phyloP scores from a whole-genome alignment of 495 filamentous ascomycete genomes.

The Xylaria intraflava region DNA sequence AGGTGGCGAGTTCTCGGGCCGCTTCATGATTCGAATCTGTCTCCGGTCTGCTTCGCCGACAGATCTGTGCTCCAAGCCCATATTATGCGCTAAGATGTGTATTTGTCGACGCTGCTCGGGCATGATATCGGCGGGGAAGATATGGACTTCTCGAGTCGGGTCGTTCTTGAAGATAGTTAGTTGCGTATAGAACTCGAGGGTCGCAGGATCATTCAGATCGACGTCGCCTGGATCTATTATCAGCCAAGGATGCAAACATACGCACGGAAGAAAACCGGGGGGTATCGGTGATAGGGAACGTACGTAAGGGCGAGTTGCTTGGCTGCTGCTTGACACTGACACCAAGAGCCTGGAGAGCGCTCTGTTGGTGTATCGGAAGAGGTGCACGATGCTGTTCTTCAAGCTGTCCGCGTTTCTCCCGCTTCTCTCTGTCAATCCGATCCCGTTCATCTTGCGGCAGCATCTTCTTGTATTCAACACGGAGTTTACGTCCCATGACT shows the following conservation, averaged over 20 bases:
- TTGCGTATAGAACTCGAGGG: slow-evolving; percentile 81
- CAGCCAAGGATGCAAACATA: background rate
- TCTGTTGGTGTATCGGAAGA: slow-evolving; percentile 67
- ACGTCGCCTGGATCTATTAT: slow-evolving; percentile 48
- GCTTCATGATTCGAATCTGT: slow-evolving; percentile 81
- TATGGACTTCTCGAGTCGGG: slow-evolving; percentile 63
- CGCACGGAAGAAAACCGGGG: background rate
- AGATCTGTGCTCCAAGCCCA: slow-evolving; percentile 84
- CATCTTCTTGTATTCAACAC: slow-evolving; percentile 99
- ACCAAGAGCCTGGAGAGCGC: slow-evolving; percentile 74
- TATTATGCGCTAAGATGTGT: slow-evolving; percentile 90
- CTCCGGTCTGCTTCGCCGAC: slow-evolving; percentile 79
- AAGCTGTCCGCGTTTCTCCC: slow-evolving; percentile 90
- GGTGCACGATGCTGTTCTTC: slow-evolving; percentile 84
- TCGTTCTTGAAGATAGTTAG: slow-evolving; percentile 85
- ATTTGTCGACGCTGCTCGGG: slow-evolving; percentile 81
- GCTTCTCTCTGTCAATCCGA: slow-evolving; percentile 93
- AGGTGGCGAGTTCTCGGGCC: slow-evolving; percentile 51
- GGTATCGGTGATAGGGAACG: background rate
- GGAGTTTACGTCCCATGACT: slow-evolving; percentile 84
- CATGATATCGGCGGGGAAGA: slow-evolving; percentile 73
- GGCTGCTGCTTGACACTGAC: slow-evolving; percentile 45
- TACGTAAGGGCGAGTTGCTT: slow-evolving; percentile 32
- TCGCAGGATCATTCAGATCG: slow-evolving; percentile 86
- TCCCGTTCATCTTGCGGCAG: slow-evolving; percentile 88